Evolutionary conservation across 306 rosid species (phyloP).

Genomic region (Malus asiatica): DNA sequence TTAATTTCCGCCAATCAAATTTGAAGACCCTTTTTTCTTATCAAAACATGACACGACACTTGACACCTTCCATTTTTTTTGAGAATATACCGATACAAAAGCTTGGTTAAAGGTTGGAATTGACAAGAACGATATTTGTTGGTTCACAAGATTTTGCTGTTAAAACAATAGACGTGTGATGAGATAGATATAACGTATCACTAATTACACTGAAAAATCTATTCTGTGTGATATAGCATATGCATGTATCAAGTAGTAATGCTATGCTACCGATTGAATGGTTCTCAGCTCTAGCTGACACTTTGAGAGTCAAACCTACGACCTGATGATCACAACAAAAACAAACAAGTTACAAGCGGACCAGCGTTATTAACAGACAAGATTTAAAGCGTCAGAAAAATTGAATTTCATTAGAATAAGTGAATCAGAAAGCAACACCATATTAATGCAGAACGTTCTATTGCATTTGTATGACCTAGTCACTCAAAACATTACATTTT

Average conservation of each 20-base stretch:
- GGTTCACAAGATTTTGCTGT: too few relatives aligned
- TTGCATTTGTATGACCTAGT: not conserved
- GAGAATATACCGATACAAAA: too few relatives aligned
- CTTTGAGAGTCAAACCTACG: too few relatives aligned
- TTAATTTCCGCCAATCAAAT: too few relatives aligned
- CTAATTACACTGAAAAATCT: too few relatives aligned
- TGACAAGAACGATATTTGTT: too few relatives aligned
- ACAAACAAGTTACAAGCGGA: not conserved
- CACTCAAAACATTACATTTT: not conserved
- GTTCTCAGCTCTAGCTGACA: fast-evolving
- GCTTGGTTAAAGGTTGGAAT: too few relatives aligned
- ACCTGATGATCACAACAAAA: too few relatives aligned
- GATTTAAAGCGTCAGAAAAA: not conserved
- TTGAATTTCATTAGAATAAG: not conserved
- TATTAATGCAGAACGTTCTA: not conserved
- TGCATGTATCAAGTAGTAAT: too few relatives aligned
- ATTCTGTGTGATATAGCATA: fast-evolving
- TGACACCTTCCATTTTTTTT: not conserved
- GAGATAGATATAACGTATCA: not conserved
- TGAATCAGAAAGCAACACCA: not conserved
- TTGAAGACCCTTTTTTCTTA: too few relatives aligned
- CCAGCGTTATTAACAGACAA: not conserved
- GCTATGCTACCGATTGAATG: too few relatives aligned
- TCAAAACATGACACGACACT: not conserved
- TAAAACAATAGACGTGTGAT: too few relatives aligned